Evolutionary conservation across 169 alveolate genomes (phyloP).

Genomic region (Perkinsus chesapeaki): DNA sequence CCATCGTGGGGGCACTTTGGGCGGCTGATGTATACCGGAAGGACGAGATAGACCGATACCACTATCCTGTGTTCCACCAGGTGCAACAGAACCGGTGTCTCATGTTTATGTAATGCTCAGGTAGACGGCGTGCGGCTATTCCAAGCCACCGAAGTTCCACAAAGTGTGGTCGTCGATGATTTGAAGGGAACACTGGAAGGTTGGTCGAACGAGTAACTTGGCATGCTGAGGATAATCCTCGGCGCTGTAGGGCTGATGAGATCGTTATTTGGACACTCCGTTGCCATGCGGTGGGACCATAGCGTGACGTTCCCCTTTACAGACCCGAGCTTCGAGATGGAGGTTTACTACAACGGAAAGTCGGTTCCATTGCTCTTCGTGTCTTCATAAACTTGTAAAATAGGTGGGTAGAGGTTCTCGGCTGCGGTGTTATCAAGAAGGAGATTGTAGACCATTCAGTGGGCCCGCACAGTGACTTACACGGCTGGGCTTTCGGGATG

Average conservation of each 20-base stretch:
- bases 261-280: conserved; percentile 52
- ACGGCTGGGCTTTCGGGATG: conserved; percentile 77
- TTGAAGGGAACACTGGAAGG: not conserved
- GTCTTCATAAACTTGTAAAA: not conserved
- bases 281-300: conserved; percentile 60
- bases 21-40: conserved; percentile 66
- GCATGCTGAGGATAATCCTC: too few relatives aligned
- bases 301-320: conserved; percentile 70
- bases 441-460: conserved; percentile 44
- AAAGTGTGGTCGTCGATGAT: conserved; percentile 6
- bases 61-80: conserved; percentile 72
- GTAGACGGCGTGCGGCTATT: conserved; percentile 55
- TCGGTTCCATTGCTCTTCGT: conserved; percentile 17
- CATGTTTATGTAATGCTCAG: conserved; percentile 6
- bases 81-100: not conserved
- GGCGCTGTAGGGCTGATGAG: conserved; percentile 49
- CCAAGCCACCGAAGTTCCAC: not conserved
- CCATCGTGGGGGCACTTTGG: not conserved
- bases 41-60: conserved; percentile 69
- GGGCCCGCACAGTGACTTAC: conserved; percentile 34
- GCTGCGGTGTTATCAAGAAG: conserved; percentile 66
- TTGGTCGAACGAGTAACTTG: too few relatives aligned
- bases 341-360: conserved; percentile 50
- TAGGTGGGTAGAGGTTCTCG: conserved; percentile 56
- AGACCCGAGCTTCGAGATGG: conserved; percentile 68